These are phyloP conservation scores for Hamamelis virginiana DNA, from an alignment of 164 flowering plant genomes.

Conservation along the genomic window DNA sequence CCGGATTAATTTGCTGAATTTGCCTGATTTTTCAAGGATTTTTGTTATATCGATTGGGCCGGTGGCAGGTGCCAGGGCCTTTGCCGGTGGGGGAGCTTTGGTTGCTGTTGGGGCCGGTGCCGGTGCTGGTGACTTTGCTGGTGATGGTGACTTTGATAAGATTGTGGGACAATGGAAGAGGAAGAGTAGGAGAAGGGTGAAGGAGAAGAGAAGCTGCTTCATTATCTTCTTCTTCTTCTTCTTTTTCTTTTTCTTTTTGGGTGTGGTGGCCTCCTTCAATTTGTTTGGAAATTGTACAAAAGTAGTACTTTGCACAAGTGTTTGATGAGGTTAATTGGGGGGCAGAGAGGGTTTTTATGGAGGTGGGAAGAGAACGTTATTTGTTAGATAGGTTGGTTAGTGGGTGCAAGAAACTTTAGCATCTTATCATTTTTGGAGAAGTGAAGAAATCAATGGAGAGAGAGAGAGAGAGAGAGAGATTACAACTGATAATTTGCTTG, in stretches of 20 bases:
- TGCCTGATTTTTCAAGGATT: constrained; percentile 48
- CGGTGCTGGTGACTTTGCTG: constrained; percentile 33
- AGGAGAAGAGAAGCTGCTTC: constrained; percentile 1
- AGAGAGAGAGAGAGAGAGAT: constrained; percentile 3
- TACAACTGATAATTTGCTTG: constrained; percentile 22
- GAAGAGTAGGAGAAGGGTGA: constrained; percentile 14
- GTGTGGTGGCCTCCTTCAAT: background rate
- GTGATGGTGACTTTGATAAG: constrained; percentile 29
- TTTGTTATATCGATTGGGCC: constrained; percentile 24
- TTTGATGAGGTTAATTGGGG: constrained; percentile 3
- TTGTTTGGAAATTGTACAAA: background rate
- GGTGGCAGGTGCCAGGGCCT: constrained; percentile 30
- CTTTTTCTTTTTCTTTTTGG: background rate
- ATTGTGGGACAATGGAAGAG: constrained; percentile 18
- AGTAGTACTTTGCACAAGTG: background rate
- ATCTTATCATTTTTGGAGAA: constrained; percentile 1
- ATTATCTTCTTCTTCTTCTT: constrained; percentile 2
- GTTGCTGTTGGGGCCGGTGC: constrained; percentile 33
- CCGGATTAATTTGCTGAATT: constrained; percentile 38
- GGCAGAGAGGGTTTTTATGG: constrained; percentile 9
- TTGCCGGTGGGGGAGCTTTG: constrained; percentile 29
- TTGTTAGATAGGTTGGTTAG: background rate
- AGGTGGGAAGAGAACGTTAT: constrained; percentile 1
- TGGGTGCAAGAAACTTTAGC: constrained; percentile 6
- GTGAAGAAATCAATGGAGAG: background rate